Percentiles rank a stretch among this genome's conserved stretches.
phyloP scores from a whole-genome alignment of 495 filamentous ascomycete genomes.

The Penicillium cataractarum region DNA sequence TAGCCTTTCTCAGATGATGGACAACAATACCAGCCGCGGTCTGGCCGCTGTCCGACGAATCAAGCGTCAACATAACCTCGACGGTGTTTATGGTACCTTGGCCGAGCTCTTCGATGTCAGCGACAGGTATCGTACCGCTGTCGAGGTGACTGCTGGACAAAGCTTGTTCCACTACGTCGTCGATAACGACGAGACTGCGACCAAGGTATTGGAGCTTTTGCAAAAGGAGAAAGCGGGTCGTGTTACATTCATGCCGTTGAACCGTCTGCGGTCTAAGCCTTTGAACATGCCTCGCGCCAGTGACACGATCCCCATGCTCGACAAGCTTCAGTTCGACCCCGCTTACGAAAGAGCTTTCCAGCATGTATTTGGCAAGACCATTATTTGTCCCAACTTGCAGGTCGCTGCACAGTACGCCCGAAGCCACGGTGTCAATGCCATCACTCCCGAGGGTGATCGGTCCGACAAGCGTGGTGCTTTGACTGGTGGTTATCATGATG shows the following conservation, averaged over 20 bases:
- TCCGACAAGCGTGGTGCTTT: conserved; percentile 93
- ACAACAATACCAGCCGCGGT: conserved; percentile 80
- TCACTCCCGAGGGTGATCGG: conserved; percentile 91
- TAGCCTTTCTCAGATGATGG: conserved; percentile 82
- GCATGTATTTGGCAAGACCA: conserved; percentile 93
- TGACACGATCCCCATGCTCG: conserved; percentile 84
- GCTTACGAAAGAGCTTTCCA: conserved; percentile 83
- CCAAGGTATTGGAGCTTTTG: conserved; percentile 75
- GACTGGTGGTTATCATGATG: conserved; percentile 90
- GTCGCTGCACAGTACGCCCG: conserved; percentile 87
- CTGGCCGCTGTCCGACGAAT: conserved; percentile 79
- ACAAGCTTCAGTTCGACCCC: conserved; percentile 79
- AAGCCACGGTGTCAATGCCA: conserved; percentile 86
- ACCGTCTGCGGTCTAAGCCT: conserved; percentile 68
- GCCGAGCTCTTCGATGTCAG: conserved; percentile 86
- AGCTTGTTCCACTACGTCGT: conserved; percentile 97
- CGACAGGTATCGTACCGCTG: conserved; percentile 84
- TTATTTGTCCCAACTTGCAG: conserved; percentile 87
- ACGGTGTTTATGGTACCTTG: conserved; percentile 90
- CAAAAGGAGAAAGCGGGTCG: conserved; percentile 81
- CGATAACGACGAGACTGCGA: conserved; percentile 87
- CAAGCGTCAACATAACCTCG: conserved; percentile 72
- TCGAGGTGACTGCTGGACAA: conserved; percentile 89
- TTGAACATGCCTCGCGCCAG: conserved; percentile 79
- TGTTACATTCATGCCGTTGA: conserved; percentile 93